phyloP scores from a whole-genome alignment of 2,329 filamentous ascomycete species.

The Celoporthe dispersa region DNA sequence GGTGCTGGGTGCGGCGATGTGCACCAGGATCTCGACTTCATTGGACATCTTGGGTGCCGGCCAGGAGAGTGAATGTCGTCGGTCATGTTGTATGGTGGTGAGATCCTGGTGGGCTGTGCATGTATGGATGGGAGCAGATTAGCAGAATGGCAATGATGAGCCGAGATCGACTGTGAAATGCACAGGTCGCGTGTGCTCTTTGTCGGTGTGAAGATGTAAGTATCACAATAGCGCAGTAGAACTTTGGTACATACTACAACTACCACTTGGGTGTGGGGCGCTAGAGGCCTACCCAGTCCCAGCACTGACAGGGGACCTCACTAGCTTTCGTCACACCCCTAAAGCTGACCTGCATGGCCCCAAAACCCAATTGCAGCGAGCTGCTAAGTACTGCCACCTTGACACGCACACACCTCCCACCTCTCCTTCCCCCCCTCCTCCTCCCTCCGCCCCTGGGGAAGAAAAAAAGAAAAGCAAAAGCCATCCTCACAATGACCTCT shows the following conservation, averaged over 20 bases:
- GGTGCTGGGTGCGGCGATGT: slow-evolving; percentile 56
- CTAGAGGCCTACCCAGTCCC: background rate
- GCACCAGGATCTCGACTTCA: slow-evolving; percentile 60
- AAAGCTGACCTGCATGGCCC: background rate
- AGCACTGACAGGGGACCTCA: background rate
- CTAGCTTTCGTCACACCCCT: background rate
- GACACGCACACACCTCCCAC: background rate
- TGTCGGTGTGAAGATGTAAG: background rate
- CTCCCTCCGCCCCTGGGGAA: background rate
- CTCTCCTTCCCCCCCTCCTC: background rate
- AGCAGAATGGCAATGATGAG: background rate
- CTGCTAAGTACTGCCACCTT: background rate
- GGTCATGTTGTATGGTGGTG: background rate
- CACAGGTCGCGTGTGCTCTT: background rate
- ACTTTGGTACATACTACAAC: background rate
- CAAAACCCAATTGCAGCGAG: slow-evolving; percentile 6
- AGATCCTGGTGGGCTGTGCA: background rate
- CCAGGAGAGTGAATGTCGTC: background rate
- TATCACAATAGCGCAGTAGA: background rate
- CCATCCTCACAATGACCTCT: slow-evolving; percentile 33
- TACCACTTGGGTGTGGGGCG: background rate
- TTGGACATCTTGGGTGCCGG: slow-evolving; percentile 28
- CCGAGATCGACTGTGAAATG: background rate
- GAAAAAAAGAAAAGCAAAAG: background rate
- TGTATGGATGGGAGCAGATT: background rate